A percentile compares a stretch with the other conserved stretches of the same genome.
Conservation (phyloP, 1,284 basidiomycete genomes). For the Cutaneotrichosporon arboriforme region DNA sequence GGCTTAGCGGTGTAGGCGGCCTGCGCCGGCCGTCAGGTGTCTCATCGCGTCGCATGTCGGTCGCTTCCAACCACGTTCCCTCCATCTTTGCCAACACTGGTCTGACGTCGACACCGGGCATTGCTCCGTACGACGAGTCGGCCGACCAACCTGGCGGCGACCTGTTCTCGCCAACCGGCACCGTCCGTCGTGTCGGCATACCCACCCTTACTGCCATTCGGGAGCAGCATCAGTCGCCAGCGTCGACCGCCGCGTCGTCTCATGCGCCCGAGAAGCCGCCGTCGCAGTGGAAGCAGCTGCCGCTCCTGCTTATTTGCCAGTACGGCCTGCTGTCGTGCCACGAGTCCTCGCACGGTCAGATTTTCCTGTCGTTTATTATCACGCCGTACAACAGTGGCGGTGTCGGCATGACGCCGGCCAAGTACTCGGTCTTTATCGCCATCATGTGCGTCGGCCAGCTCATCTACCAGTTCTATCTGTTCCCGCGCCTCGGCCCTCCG, state of each 20-base stretch:
- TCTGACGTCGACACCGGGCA: constrained; percentile 28
- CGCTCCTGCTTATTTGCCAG: constrained; percentile 43
- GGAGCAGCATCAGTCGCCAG: constrained; percentile 22
- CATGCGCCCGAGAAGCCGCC: constrained; percentile 24
- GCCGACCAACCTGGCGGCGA: constrained; percentile 12
- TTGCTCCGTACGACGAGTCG: constrained; percentile 25
- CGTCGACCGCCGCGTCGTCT: constrained; percentile 6
- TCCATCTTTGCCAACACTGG: constrained; percentile 49
- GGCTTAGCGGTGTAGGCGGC: constrained; percentile 8
- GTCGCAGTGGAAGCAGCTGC: constrained; percentile 38
- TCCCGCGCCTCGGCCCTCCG: constrained; percentile 48
- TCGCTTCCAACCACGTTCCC: constrained; percentile 39
- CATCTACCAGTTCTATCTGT: constrained; percentile 49
- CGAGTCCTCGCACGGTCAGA: constrained; percentile 46
- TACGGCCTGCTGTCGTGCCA: constrained; percentile 48
- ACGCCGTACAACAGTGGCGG: constrained; percentile 46
- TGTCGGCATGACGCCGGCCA: constrained; percentile 46
- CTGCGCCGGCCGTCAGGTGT: constrained; percentile 23
- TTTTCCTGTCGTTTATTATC: constrained; percentile 48
- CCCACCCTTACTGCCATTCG: constrained; percentile 38
- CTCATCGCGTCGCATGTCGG: constrained; percentile 37
- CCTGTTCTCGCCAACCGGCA: constrained; percentile 33
- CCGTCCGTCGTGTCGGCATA: constrained; percentile 9
- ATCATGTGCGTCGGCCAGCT: constrained; percentile 49
- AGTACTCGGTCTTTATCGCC: constrained; percentile 48